Base-by-base conservation (phyloP, 148 eudicot species). In the Beta vulgaris region DNA sequence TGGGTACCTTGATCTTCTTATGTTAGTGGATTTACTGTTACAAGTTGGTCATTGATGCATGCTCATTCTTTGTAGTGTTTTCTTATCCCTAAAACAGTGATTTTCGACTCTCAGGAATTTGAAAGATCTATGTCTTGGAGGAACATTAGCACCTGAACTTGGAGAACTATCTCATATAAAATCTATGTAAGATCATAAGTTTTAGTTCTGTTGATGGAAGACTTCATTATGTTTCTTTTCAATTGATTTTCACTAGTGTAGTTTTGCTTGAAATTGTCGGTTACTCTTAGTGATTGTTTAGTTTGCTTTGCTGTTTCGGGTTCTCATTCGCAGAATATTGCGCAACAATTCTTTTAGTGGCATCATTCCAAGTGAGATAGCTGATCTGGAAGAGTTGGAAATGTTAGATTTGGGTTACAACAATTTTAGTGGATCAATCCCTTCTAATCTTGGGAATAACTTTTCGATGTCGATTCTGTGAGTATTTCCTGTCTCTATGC, bases 331-430 rank as follows among this genome's bases (percentile, higher is more conserved):
- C 82, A 86, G 86, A 21, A 81, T 86, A 44, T 61, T 86, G 72
- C 89, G 91, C 34, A 88, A 88, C 81, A 86, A 88, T 75, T 81
- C 85, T 46, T 88, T 86, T 25, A 19, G 35, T 40, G 89, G 91
- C 29, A 55, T 42, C 46, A 79, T 88, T 59, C 89, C 91, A 4
- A 63, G 40, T 73, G 85, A 83, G 73, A 71, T 88, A 79, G 85
- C 76, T 31, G 78, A 70, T 63, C 64, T 88, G 60, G 73, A 73
- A 78, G 76, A 86, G 73, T 76, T 88, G 32, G 80, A 88, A 73
- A 78, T 84, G 72, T 51, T 88, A 77, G 89, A 88, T 80, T 80
- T 88, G 69, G 88, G 85, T 35, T 70, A 81, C 79, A 88, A 88
- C 61, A 79, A 86, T 63, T 83, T 88, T 69, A 84, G 73, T 31